Base-by-base conservation (phyloP, 495 filamentous ascomycete genomes). In the Talaromyces adpressus region DNA sequence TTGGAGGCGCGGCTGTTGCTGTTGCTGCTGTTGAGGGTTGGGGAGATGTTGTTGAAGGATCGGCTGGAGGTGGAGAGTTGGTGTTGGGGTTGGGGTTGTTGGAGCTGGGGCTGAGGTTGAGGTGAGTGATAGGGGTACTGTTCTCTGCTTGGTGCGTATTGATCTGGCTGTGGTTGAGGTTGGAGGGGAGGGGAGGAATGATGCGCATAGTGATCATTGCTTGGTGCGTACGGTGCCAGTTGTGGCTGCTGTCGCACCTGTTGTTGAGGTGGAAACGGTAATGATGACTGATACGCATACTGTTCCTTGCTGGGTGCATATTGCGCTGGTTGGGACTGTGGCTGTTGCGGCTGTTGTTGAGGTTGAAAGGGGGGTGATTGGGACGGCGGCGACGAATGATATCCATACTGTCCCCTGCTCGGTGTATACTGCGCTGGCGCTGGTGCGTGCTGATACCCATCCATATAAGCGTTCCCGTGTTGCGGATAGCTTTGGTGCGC, bases 61-160 rank as follows among this genome's bases (percentile, higher is more conserved):
- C 51, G 51, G 25, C 51, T 54, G 51, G 56, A 36, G 14, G 29
- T 58, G 16, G 27, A 36, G 27, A 32, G 59, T 12, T 59, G 64
- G 23, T 60, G 64, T 9, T 49, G 34, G 14, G n/a, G 23, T 49
- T 29, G 52, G n/a, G 22, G 49, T 63, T 32, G 30, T 32, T 6
- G 53, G n/a, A 51, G 52, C 52, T 39, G 49, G 18, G 61, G 49
- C 23, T 29, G 61, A 6, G 45, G 12, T 36, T 29, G 52, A 22
- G 22, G 49, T 63, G 47, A 57, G 4, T 54, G 22, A 29, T 54
- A 16, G 3, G 51, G 2, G 3, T 54, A 54, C 3, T 29, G 51
- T 1, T 14, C 11, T 5, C 4, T 23, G 51, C 8, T 29, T 4
- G 51, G 51, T n/a, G 51, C 20, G 25, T 54, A 54, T 29, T 29